phyloP scores from a whole-genome alignment of 2,329 filamentous ascomycete genomes.

The Harringtonia lauricola region DNA sequence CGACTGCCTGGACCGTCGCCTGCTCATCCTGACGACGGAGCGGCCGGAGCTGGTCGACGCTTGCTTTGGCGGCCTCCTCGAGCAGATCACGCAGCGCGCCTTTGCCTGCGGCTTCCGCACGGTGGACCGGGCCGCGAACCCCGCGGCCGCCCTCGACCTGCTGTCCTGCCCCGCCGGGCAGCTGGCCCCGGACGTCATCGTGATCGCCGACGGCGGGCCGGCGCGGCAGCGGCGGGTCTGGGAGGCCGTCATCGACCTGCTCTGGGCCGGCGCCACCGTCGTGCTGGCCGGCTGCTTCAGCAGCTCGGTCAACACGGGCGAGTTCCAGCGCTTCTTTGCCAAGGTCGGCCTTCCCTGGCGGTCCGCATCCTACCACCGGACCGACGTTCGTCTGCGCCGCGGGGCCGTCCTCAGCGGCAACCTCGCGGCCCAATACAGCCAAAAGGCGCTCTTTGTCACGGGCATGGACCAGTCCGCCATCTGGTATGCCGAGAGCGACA shows the following conservation, averaged over 20 bases:
- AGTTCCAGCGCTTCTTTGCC: constrained; percentile 15
- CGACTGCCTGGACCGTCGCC: background rate
- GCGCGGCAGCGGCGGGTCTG: constrained; percentile 8
- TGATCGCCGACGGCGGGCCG: constrained; percentile 12
- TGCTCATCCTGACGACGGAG: no score
- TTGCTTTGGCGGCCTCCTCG: background rate
- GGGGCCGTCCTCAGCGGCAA: constrained; percentile 5
- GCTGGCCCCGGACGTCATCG: constrained; percentile 10
- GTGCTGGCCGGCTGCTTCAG: constrained; percentile 12
- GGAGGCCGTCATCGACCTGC: constrained; percentile 10
- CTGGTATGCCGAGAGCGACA: constrained; percentile 13
- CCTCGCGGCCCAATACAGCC: constrained; percentile 15
- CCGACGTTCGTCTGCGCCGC: constrained; percentile 10
- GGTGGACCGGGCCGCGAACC: constrained; percentile 8
- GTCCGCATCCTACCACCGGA: constrained; percentile 9
- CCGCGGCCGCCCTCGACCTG: constrained; percentile 7
- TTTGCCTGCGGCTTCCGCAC: no score
- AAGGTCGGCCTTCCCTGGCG: constrained; percentile 17
- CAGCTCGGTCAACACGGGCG: constrained; percentile 9
- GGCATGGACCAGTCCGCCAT: constrained; percentile 11
- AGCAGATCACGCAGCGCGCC: no score
- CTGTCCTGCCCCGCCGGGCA: constrained; percentile 7
- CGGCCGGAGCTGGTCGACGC: background rate
- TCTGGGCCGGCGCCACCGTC: constrained; percentile 12
- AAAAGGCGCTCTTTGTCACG: constrained; percentile 14